Evolutionary conservation across 345 rosid species (phyloP).

Genomic region (Euphorbia peplus): DNA sequence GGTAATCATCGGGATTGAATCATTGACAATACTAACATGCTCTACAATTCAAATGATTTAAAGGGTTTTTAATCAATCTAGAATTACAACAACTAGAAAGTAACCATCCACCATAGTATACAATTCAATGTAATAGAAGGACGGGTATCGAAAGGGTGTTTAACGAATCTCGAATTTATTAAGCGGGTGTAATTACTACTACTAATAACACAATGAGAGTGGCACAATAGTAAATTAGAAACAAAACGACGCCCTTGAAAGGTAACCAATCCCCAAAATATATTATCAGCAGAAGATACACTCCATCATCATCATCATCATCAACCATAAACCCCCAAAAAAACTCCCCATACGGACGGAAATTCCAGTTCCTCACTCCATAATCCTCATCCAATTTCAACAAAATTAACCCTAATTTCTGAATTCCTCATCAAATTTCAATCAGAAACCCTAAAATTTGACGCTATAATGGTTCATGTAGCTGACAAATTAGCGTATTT

Average conservation of each 20-base stretch:
- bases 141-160: too few relatives aligned
- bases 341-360: background rate
- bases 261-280: background rate
- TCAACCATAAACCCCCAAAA: slow-evolving; percentile 7
- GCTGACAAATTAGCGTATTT: slow-evolving; percentile 88
- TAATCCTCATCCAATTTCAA: background rate
- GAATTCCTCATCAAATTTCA: background rate
- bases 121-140: too few relatives aligned
- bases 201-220: background rate
- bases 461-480: slow-evolving; percentile 58
- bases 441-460: background rate
- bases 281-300: background rate
- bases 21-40: too few relatives aligned
- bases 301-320: background rate
- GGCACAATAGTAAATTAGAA: background rate
- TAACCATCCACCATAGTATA: too few relatives aligned
- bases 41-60: too few relatives aligned
- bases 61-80: too few relatives aligned
- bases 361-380: background rate
- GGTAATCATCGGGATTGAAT: too few relatives aligned
- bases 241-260: background rate
- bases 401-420: background rate
- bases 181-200: too few relatives aligned
- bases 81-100: too few relatives aligned
- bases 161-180: too few relatives aligned